A percentile compares a stretch with the other conserved stretches of the same genome.
Conservation (phyloP, 805 yeast genomes). For the Wickerhamomyces xylosicus region DNA sequence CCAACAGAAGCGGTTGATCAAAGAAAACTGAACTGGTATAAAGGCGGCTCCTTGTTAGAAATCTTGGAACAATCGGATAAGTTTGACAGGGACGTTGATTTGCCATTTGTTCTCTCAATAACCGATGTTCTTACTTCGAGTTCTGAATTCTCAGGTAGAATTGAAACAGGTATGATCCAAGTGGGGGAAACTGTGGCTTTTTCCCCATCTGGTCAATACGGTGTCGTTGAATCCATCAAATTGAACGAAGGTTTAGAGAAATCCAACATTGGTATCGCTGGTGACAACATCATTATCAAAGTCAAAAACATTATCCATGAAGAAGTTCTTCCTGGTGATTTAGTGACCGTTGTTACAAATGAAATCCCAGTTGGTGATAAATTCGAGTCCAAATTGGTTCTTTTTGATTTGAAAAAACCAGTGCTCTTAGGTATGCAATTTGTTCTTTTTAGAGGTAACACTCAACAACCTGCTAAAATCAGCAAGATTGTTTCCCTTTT, state of each 20-base stretch:
- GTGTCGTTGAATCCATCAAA: conserved; percentile 84
- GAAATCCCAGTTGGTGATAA: conserved; percentile 77
- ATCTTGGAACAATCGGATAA: conserved; percentile 80
- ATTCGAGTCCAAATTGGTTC: conserved; percentile 74
- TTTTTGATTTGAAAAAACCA: conserved; percentile 90
- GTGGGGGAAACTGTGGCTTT: conserved; percentile 85
- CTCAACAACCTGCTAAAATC: conserved; percentile 87
- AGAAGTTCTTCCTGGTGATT: conserved; percentile 91
- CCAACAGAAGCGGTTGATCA: conserved; percentile 59
- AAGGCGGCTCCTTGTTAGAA: conserved; percentile 78
- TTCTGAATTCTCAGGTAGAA: conserved; percentile 90
- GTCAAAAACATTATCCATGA: conserved; percentile 84
- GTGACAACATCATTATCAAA: conserved; percentile 89
- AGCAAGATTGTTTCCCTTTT: conserved; percentile 72
- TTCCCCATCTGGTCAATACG: conserved; percentile 87
- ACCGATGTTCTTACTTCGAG: conserved; percentile 79
- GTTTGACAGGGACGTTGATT: conserved; percentile 72
- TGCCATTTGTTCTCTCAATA: conserved; percentile 83
- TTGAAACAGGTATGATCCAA: conserved; percentile 87
- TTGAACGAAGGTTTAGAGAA: conserved; percentile 66
- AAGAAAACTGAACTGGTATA: conserved; percentile 18
- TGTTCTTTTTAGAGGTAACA: conserved; percentile 87
- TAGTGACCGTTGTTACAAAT: conserved; percentile 82
- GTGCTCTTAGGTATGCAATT: conserved; percentile 86
- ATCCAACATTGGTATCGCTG: conserved; percentile 72